Evolutionary conservation across 2,329 filamentous ascomycete species (phyloP).

Genomic region (Epichloe sibirici): DNA sequence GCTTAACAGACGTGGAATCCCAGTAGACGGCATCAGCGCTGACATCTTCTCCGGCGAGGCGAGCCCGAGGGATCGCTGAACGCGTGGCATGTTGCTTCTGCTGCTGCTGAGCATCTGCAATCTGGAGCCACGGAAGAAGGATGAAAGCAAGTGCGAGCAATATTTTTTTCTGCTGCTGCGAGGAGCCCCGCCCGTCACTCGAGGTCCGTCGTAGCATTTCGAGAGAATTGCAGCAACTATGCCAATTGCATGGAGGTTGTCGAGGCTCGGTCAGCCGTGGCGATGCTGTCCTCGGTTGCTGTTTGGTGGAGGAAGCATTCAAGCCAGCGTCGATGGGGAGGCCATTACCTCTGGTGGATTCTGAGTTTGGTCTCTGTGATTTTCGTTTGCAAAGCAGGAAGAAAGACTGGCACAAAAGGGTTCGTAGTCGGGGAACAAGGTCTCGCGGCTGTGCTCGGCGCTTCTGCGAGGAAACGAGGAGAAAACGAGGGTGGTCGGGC

Average conservation of each 20-base stretch:
- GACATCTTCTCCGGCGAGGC: background rate
- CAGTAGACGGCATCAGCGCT: slow-evolving; percentile 11
- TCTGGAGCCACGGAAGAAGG: slow-evolving; percentile 40
- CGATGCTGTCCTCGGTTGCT: slow-evolving; percentile 1
- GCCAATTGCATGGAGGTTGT: slow-evolving; percentile 4
- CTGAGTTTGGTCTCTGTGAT: background rate
- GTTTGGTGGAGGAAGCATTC: slow-evolving; percentile 1
- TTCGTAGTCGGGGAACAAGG: background rate
- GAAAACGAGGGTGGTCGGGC: background rate
- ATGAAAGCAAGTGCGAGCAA: slow-evolving; percentile 45
- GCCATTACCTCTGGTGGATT: background rate
- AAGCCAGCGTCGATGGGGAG: background rate
- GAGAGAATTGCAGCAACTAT: slow-evolving; percentile 1
- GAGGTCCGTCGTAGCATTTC: slow-evolving; percentile 53
- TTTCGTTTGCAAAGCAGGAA: background rate
- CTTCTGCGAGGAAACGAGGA: background rate
- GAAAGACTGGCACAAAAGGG: background rate
- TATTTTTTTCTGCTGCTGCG: slow-evolving; percentile 30
- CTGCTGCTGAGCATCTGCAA: slow-evolving; percentile 55
- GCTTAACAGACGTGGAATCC: slow-evolving; percentile 19
- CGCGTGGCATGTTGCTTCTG: slow-evolving; percentile 21
- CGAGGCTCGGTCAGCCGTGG: background rate
- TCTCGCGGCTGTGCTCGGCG: background rate
- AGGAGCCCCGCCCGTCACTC: slow-evolving; percentile 40
- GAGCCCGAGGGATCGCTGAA: slow-evolving; percentile 1